Conservation (phyloP, 441 rosid species). For the Rhodomyrtus psidioides region DNA sequence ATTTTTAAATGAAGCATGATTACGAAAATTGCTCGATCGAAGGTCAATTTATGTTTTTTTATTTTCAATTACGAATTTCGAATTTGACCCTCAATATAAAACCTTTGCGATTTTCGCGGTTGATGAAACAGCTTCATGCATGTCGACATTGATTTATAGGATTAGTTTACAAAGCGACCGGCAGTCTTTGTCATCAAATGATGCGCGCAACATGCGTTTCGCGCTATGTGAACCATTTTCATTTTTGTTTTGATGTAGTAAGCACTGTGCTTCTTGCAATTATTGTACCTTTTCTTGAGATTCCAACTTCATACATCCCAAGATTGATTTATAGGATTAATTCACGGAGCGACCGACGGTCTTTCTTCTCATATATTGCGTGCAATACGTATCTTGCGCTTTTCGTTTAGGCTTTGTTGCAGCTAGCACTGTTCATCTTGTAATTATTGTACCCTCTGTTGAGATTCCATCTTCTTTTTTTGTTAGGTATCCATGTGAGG, state of each 20-base stretch:
- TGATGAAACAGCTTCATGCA: not conserved
- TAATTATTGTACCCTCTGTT: not conserved
- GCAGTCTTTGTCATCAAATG: not conserved
- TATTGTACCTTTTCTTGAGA: no score
- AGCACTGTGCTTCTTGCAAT: no score
- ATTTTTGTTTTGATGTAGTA: no score
- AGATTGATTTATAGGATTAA: no score
- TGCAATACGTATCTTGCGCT: not conserved
- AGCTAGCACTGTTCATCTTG: not conserved
- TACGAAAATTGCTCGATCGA: not conserved
- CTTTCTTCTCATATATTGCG: not conserved
- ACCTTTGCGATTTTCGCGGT: accelerated
- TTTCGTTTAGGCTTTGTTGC: not conserved
- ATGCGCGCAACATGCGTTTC: no score
- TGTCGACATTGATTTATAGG: not conserved
- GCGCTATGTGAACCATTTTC: no score
- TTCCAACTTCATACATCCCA: no score
- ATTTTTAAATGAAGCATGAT: not conserved
- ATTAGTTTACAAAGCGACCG: not conserved
- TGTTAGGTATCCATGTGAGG: not conserved
- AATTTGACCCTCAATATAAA: not conserved
- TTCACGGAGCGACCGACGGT: no score
- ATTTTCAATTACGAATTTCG: not conserved
- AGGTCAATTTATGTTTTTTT: not conserved
- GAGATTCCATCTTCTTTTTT: not conserved